Conservation (phyloP, 2,329 filamentous ascomycete species). For the Diaporthe batatas region DNA sequence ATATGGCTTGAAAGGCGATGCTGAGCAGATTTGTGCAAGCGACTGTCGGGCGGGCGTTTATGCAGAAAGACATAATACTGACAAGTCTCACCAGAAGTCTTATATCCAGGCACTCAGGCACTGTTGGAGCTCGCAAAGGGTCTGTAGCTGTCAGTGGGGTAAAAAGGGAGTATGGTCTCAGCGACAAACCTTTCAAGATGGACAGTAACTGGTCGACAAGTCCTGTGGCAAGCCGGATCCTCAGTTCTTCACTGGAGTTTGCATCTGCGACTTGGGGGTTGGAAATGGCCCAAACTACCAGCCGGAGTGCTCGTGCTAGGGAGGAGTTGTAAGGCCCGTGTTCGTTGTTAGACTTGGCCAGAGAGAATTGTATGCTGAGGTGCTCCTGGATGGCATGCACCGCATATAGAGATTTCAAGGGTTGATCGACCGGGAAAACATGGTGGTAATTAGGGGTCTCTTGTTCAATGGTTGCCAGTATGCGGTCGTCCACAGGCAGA, state of each 20-base stretch:
- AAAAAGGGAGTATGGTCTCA: neutral
- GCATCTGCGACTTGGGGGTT: conserved; percentile 65
- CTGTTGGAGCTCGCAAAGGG: conserved; percentile 41
- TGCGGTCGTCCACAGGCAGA: conserved; percentile 76
- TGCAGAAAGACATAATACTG: conserved; percentile 46
- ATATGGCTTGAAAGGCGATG: conserved; percentile 55
- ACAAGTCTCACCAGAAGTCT: conserved; percentile 51
- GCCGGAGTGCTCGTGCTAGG: conserved; percentile 61
- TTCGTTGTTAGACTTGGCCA: conserved; percentile 44
- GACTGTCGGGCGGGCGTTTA: conserved; percentile 46
- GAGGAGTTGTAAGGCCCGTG: conserved; percentile 49
- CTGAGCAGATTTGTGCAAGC: conserved; percentile 51
- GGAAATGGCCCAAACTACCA: conserved; percentile 72
- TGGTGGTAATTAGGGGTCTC: conserved; percentile 66
- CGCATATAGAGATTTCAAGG: conserved; percentile 81
- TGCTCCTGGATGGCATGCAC: conserved; percentile 75
- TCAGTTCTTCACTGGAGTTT: conserved; percentile 59
- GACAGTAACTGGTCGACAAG: conserved; percentile 70
- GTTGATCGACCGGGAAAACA: conserved; percentile 77
- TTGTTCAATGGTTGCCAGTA: conserved; percentile 71
- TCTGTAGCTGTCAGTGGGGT: conserved; percentile 34
- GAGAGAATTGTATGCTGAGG: conserved; percentile 58
- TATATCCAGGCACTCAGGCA: conserved; percentile 46
- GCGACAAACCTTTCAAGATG: conserved; percentile 65
- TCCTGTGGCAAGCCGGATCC: conserved; percentile 63